phyloP scores from a whole-genome alignment of 257 asterid species.

The Ilex aquifolium region DNA sequence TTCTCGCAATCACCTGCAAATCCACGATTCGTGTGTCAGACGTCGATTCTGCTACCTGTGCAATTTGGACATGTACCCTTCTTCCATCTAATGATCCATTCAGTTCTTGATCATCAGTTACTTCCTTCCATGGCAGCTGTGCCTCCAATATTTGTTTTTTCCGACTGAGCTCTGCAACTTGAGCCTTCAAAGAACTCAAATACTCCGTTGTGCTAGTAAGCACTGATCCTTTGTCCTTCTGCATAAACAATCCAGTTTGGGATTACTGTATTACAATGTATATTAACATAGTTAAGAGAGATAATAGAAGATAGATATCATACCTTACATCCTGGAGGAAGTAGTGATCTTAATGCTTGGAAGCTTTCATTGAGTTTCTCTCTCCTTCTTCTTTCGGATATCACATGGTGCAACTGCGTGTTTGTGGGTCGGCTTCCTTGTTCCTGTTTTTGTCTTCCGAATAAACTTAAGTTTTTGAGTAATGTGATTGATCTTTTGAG shows the following conservation, averaged over 20 bases:
- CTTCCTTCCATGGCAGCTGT: background rate
- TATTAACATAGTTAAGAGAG: too few species aligned
- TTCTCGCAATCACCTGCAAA: conserved; percentile 11
- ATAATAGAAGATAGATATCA: too few species aligned
- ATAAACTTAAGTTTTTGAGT: background rate
- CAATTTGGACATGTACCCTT: conserved; percentile 3
- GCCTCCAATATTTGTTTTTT: conserved; percentile 10
- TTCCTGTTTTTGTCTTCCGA: background rate
- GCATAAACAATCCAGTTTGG: background rate
- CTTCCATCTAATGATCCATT: background rate
- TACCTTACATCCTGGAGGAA: background rate
- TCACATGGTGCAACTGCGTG: background rate
- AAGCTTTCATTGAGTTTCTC: background rate
- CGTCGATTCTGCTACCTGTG: conserved; percentile 4
- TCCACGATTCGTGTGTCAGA: conserved; percentile 9
- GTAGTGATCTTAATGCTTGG: background rate
- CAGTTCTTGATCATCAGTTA: background rate
- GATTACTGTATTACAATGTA: too few species aligned
- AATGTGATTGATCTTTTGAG: background rate
- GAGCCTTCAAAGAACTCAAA: conserved; percentile 3
- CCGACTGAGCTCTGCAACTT: conserved; percentile 12
- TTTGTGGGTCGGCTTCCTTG: background rate
- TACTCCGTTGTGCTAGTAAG: conserved; percentile 13
- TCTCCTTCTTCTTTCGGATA: background rate
- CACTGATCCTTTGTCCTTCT: conserved; percentile 20